These are phyloP conservation scores for Fraxinus quadrangulata DNA, from an alignment of 257 asterid species.

Conservation along the genomic window DNA sequence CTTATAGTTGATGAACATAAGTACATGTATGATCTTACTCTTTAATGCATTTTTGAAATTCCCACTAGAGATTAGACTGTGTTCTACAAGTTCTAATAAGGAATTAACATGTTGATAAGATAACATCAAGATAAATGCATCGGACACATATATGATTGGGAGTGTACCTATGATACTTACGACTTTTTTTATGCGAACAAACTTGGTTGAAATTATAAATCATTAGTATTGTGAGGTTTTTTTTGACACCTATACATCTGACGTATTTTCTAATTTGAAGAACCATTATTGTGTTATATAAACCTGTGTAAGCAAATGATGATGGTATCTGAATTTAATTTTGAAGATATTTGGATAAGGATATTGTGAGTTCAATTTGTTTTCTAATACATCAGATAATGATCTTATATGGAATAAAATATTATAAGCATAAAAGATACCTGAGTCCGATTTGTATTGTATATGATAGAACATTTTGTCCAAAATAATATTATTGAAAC, in stretches of 20 bases:
- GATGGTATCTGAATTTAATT: not conserved
- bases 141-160: too few species aligned
- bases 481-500: too few species aligned
- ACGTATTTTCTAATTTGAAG: too few species aligned
- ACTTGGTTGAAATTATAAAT: too few species aligned
- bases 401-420: not conserved
- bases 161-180: too few species aligned
- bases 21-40: too few species aligned
- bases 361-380: not conserved
- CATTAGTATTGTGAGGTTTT: too few species aligned
- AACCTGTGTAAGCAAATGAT: not conserved
- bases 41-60: too few species aligned
- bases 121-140: not conserved
- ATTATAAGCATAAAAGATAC: too few species aligned
- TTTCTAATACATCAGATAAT: not conserved
- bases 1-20: too few species aligned
- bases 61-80: not conserved
- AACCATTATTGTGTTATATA: not conserved
- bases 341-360: not conserved
- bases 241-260: too few species aligned
- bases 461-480: not conserved
- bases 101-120: not conserved
- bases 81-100: not conserved
- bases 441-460: not conserved
- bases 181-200: too few species aligned